Base-by-base conservation (phyloP, 148 eudicot genomes). In the Rhododendron griersonianum region DNA sequence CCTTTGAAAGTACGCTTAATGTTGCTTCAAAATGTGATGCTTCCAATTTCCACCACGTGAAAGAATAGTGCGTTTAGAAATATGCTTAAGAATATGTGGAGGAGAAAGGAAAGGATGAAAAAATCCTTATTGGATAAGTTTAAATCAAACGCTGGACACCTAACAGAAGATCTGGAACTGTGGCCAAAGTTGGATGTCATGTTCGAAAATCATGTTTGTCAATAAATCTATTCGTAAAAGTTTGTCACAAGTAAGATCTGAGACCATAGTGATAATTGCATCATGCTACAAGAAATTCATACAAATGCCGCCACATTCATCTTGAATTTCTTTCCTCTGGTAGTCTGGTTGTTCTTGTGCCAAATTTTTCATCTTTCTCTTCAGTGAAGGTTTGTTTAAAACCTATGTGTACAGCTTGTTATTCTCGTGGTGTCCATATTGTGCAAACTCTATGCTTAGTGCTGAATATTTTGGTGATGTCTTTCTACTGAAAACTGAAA, bases 401-500 rank as follows among this genome's bases (percentile, higher is more conserved):
- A 28, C 11, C 11, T 7, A 15, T 16, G 25, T 61, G 5, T 55
- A 55, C 44, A 53, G 11, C 55, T 28, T 55, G 61, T 51, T 11
- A 51, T 33, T 55, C 28, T 55, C 33, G 11, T 53, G 67, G 61
- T 81, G 14, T 53, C 44, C 23, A 81, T 18, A 53, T 50, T 30
- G 15, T 30, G 19, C 47, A 33, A 55, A 53, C 3, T 51, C 53
- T 51, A 71, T 51, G 28, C 75, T 28, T 75, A 81, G 48, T 69
- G 51, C 53, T 50, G 51, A 7, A 33, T 30, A 13, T 4, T 55
- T 8, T 50, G 35, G 35, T 47, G 19, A 28, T 67, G 39, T 5
- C 78, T 67, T 10, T 75, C 67, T n/a, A 47, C 79, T 41, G 88
- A 47, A 35, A 61, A 76, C 50, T 82, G 45, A 25, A 63, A 75